Base-by-base conservation (phyloP, 345 rosid genomes). In the Eutrema heterophyllum region DNA sequence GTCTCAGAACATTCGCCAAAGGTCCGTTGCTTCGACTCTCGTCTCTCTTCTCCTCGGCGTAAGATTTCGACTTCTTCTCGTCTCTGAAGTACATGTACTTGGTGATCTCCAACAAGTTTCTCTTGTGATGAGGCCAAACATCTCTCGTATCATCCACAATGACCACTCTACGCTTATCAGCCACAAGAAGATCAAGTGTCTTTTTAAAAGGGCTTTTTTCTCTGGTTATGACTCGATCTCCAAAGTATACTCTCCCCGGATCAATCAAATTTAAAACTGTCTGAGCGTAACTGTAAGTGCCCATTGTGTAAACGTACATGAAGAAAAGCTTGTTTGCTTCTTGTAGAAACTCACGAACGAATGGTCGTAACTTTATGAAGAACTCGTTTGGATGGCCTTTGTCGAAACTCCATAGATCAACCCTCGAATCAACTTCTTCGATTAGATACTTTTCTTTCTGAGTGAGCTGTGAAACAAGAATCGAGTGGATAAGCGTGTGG, bases 311-410 rank as follows among this genome's bases (percentile, higher is more conserved):
- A 39, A 75, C 57, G 18, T 61, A 32, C 57, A 61, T 6, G 40
- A n/a, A 7, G 70, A 68, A 75, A 35, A 43, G 4, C 74, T 75
- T 33, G 64, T 41, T 45, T 33, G 79, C 64, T 68, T 68, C 64
- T 26, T 9, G 4, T 6, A 68, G 58, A 44, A 68, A 68, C 33
- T 68, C 13, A 0, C 12, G 58, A 9, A 43, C 50, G 13, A 52
- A 68, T 61, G 64, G 70, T 52, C 64, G 64, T 61, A 68, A 13
- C 69, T 75, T 75, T 41, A 35, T 32, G 2, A 75, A 12, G 49
- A 9, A 14, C 0, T 39, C 39, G 14, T 2, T 5, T 21, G 51
- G 18, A 21, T 35, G 3, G 63, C 26, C 52, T 66, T 29, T 16
- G 16, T 27, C n/a, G 54, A 18, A 2, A 2, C n/a, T 56, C 78